Percentiles rank a stretch among this genome's conserved stretches.
Evolutionary conservation across 441 rosid genomes (phyloP).

Genomic region (Kokia cookei): DNA sequence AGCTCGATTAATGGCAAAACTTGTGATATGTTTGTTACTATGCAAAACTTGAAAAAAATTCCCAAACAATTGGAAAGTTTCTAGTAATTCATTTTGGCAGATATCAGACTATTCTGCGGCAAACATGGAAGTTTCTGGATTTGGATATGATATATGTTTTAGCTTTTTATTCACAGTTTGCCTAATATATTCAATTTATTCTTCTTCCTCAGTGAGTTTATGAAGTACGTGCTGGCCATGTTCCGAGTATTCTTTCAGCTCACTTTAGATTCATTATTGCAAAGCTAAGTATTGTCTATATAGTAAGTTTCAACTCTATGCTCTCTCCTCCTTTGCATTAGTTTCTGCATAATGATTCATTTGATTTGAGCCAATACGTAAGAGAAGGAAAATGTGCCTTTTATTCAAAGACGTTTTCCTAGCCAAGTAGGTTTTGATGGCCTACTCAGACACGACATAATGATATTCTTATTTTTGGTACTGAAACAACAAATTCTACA

Average conservation of each 20-base stretch:
- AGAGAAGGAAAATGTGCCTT: not conserved
- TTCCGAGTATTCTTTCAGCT: not conserved
- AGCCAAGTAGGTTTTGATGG: not conserved
- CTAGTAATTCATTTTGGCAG: not conserved
- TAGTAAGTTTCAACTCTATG: conserved; percentile 16
- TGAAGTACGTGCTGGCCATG: not conserved
- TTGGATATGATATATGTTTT: not conserved
- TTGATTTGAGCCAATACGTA: not conserved
- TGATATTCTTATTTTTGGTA: too few relatives aligned
- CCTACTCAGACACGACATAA: not conserved
- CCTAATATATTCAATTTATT: not conserved
- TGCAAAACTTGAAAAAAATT: not conserved
- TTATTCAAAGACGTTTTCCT: not conserved
- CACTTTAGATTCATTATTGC: not conserved
- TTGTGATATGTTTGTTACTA: not conserved
- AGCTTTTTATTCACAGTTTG: not conserved
- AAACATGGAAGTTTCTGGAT: not conserved
- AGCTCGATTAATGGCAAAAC: too few relatives aligned
- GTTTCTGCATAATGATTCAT: not conserved
- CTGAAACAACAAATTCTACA: too few relatives aligned
- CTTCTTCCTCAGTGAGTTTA: conserved; percentile 26
- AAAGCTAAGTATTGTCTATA: conserved; percentile 13
- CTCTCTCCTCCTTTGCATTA: not conserved
- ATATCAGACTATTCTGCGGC: not conserved
- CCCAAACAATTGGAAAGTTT: not conserved